Base-by-base conservation (phyloP, 768 basidiomycete species). In the Boletus vermiculosoides region DNA sequence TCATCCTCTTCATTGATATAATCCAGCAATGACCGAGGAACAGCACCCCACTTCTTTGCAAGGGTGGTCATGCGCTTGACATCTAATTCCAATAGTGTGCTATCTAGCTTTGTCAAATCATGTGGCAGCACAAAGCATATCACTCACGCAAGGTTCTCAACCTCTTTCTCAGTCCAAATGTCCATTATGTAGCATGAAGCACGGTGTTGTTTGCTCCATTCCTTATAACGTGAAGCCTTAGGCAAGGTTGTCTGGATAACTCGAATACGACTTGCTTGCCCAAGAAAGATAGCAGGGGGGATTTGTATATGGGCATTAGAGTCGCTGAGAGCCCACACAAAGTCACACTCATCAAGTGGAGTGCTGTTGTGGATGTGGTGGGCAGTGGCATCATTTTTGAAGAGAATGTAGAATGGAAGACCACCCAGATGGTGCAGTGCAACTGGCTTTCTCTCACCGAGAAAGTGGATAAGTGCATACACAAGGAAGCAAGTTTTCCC, bases 1-100 rank as follows among this genome's bases (percentile, higher is more conserved):
- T 2, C 0, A n/a, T 30, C 45, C 10, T n/a, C 5, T 11, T 0
- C 0, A 4, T 3, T 0, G 3, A 30, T 16, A 3, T 9, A 2
- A 1, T 12, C 8, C 18, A 45, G 16, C 10, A 45, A n/a, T n/a
- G 10, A 9, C 7, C n/a, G 30, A 47, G 46, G 46, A 20, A 20
- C 6, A 0, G 3, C 9, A 3, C 46, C 30, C 30, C 46, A 47
- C n/a, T 31, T 47, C 6, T 2, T 33, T 7, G 30, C 30, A 3
- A 47, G 46, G 0, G 30, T 47, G n/a, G 4, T 33, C 12, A 47
- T 33, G 12, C 46, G n/a, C 12, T 4, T 5, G 9, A 16, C 22
- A 2, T 36, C 15, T 8, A 28, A 10, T 28, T 5, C 10, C 25
- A 45, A 45, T 9, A 45, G 18, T 1, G 3, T 25, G 8, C 44